Conservation (phyloP, 768 basidiomycete genomes). For the Harrya chromipes region DNA sequence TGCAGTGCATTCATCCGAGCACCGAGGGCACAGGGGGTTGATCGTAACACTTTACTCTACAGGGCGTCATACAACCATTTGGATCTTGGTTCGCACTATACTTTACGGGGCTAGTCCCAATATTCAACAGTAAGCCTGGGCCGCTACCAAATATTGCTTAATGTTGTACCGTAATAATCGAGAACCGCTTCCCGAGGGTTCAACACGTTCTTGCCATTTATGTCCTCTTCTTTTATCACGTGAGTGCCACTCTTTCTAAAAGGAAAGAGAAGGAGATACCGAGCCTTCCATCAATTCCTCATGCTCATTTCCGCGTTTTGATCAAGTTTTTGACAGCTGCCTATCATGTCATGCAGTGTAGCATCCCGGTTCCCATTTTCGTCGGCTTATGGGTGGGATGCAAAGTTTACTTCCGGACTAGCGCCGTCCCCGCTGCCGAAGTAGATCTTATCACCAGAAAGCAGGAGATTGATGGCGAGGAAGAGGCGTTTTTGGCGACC, state of each 20-base stretch:
- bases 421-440: conserved; percentile 36
- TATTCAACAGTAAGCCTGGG: conserved; percentile 48
- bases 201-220: conserved; percentile 37
- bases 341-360: conserved; percentile 5
- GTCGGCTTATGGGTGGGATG: conserved; percentile 9
- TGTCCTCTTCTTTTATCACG: conserved; percentile 58
- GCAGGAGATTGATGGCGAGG: conserved; percentile 60
- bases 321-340: conserved; percentile 7
- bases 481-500: conserved; percentile 46
- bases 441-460: conserved; percentile 62
- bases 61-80: conserved; percentile 62
- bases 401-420: conserved; percentile 25
- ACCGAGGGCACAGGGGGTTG: conserved; percentile 37
- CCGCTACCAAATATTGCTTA: conserved; percentile 6
- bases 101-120: conserved; percentile 48
- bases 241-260: conserved; percentile 31
- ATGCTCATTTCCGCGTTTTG: conserved; percentile 27
- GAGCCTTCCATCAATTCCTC: conserved; percentile 4
- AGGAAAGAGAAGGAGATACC: neutral
- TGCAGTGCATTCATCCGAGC: conserved; percentile 21
- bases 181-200: conserved; percentile 11
- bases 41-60: conserved; percentile 33
- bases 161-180: conserved; percentile 6
- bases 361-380: conserved; percentile 18
- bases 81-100: conserved; percentile 58